Conservation (phyloP, 148 eudicot species). For the Salicornia ramosissima region DNA sequence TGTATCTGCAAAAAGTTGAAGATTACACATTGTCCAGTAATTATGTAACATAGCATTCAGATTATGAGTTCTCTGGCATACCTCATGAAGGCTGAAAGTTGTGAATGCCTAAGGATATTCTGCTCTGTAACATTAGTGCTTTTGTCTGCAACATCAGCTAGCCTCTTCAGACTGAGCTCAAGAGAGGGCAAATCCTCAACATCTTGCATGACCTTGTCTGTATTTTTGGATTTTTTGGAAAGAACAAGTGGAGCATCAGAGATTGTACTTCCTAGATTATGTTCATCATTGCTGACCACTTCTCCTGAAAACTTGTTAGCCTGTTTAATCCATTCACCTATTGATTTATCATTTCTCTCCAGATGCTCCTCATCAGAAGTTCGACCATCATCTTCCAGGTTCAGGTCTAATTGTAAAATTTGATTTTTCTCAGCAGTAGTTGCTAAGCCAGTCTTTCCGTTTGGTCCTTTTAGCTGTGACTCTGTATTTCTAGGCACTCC, state of each 20-base stretch:
- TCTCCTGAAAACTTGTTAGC: slow-evolving; percentile 31
- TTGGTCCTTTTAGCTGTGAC: slow-evolving; percentile 29
- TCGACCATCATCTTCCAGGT: slow-evolving; percentile 26
- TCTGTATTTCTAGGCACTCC: slow-evolving; percentile 42
- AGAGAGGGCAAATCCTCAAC: slow-evolving; percentile 41
- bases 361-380: slow-evolving; percentile 26
- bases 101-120: slow-evolving; percentile 53
- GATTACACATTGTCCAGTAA: background rate
- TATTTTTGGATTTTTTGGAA: slow-evolving; percentile 27
- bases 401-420: slow-evolving; percentile 20
- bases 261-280: slow-evolving; percentile 24
- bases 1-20: slow-evolving; percentile 45
- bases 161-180: slow-evolving; percentile 58
- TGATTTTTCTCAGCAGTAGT: slow-evolving; percentile 24
- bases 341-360: slow-evolving; percentile 29
- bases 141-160: slow-evolving; percentile 34
- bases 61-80: slow-evolving; percentile 18
- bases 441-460: slow-evolving; percentile 13
- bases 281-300: slow-evolving; percentile 22
- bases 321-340: slow-evolving; percentile 29
- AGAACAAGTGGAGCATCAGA: slow-evolving; percentile 26
- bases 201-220: slow-evolving; percentile 30
- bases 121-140: slow-evolving; percentile 28
- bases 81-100: slow-evolving; percentile 70
- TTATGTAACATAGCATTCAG: background rate